Base-by-base conservation (phyloP, 2,329 filamentous ascomycete species). In the Cercospora zeina region DNA sequence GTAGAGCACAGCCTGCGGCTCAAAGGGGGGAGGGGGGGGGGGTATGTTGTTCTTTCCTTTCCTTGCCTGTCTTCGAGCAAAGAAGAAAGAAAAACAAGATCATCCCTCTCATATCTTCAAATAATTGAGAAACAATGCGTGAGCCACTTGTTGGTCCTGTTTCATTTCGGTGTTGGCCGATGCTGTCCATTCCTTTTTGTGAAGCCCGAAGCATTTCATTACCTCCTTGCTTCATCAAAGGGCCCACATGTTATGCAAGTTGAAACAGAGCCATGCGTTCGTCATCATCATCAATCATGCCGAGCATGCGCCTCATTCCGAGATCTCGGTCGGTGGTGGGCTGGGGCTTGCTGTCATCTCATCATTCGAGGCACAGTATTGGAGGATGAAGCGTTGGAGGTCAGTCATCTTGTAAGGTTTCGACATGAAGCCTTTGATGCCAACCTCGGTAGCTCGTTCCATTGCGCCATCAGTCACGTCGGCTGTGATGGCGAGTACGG, bases 381-480 rank as follows among this genome's bases (percentile, higher is more conserved):
- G 78, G 55, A 76, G 70, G 65, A 88, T 87, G 69, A 88, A 74
- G 63, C 82, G 79, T 74, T 87, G 84, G 67, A 88, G 76, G 73
- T 88, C 86, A 59, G 80, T 74, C 59, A 87, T 76, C 71, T 86
- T 86, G 72, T 86, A 88, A 7, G 86, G 87, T 71, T 89, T 89
- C 39, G 85, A 87, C 80, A 89, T 84, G 68, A 87, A 87, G 2
- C 86, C 86, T 71, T 84, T 85, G 81, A 89, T 89, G 37, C 86
- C 87, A 5, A 83, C 85, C 68, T 81, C 79, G 6, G 81, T 83
- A 14, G 85, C 86, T 56, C 83, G 80, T 59, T 83, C 81, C 58
- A 88, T 77, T 8, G 86, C 85, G 50, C 83, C 83, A 62, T 87
- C 85, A 1, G 86, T 89, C 10, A 87, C 85, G 70, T 89, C 87